Evolutionary conservation across 305 asterid species (phyloP).

Genomic region (Salvia sclarea): DNA sequence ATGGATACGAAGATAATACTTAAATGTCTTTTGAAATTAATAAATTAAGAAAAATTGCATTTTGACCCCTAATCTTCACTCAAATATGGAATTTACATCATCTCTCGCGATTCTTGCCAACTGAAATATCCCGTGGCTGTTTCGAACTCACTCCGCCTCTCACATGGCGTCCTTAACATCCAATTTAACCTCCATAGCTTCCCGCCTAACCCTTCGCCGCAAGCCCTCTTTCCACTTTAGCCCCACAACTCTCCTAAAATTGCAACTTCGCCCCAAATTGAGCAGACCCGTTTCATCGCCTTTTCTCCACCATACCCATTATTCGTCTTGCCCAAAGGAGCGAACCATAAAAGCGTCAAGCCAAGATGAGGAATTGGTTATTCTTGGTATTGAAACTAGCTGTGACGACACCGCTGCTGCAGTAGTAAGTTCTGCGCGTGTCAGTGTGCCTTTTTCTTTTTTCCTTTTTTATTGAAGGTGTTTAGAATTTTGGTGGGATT

Average conservation of each 20-base stretch:
- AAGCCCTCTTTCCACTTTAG: constrained; percentile 43
- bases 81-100: not conserved
- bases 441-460: not conserved
- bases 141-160: constrained; percentile 1
- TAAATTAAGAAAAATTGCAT: constrained; percentile 9
- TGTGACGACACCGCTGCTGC: constrained; percentile 99
- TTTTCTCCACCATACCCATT: constrained; percentile 30
- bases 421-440: constrained; percentile 52
- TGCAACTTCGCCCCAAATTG: constrained; percentile 22
- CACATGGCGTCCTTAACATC: constrained; percentile 56
- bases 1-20: too few relatives aligned
- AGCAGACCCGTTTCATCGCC: constrained; percentile 26
- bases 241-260: constrained; percentile 30
- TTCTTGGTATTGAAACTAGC: constrained; percentile 91
- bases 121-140: constrained; percentile 12
- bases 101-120: not conserved
- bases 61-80: constrained; percentile 25
- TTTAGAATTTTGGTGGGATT: too few relatives aligned
- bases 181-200: constrained; percentile 49
- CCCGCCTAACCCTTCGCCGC: constrained; percentile 50
- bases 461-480: not conserved
- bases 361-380: constrained; percentile 52
- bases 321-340: constrained; percentile 37
- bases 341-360: constrained; percentile 21
- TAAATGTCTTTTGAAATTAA: not conserved